A percentile compares a stretch with the other conserved stretches of the same genome.
Conservation (phyloP, 495 filamentous ascomycete species). For the Trichocladium antarcticum region DNA sequence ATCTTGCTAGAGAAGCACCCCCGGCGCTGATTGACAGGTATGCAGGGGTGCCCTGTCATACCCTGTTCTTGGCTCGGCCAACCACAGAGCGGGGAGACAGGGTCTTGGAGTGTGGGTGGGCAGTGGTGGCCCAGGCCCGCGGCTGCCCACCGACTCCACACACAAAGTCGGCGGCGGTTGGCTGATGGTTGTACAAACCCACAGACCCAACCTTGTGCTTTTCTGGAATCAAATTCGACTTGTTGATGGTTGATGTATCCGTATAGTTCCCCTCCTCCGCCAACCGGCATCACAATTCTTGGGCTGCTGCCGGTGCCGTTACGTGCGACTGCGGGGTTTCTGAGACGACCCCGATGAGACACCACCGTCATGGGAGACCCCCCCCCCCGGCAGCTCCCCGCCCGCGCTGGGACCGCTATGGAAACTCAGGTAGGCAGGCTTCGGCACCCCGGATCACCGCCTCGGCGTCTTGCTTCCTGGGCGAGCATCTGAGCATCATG, state of each 20-base stretch:
- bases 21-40: neutral
- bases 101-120: neutral
- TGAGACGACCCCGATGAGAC: neutral
- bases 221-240: conserved; percentile 3
- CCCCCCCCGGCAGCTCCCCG: neutral
- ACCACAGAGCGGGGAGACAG: neutral
- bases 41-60: neutral
- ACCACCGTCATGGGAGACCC: neutral
- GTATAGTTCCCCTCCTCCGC: no score
- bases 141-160: neutral
- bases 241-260: no score
- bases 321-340: conserved; percentile 1
- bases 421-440: no score
- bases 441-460: conserved; percentile 6
- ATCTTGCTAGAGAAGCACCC: neutral
- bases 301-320: neutral
- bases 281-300: no score
- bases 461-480: neutral
- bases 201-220: neutral
- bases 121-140: neutral
- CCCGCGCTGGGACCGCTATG: conserved; percentile 2
- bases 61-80: neutral
- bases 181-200: conserved; percentile 3
- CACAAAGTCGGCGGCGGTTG: neutral
- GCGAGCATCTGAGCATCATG: neutral